Base-by-base conservation (phyloP, 2,329 filamentous ascomycete species). In the Ophiocordyceps camponoti-floridani region DNA sequence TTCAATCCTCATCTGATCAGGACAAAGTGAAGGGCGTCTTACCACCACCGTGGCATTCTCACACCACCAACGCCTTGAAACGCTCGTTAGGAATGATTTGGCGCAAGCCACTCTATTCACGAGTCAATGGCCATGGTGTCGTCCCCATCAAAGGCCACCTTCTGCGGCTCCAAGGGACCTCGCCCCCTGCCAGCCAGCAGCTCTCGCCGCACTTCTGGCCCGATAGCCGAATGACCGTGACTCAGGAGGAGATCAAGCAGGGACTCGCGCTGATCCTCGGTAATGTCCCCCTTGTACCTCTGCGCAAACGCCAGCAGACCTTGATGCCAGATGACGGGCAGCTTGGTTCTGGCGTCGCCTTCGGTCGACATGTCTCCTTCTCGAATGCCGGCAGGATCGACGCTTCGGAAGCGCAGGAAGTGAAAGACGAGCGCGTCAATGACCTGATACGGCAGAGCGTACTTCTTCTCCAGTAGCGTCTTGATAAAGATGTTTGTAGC, bases 281-380 rank as follows among this genome's bases (percentile, higher is more conserved):
- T 94, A 53, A 95, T 89, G 61, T 96, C 89, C 53, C 95, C 93
- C 56, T 87, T 80, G 65, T 96, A 98, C 46, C 89, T 73, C 64
- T 95, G 84, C 26, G 91, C 87, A 64, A 98, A 98, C 2, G 85
- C 82, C 45, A 98, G 66, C 28, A 98, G 68, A 53, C 83, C 87
- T 65, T 96, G 89, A 62, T 98, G 91, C 87, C 89, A 98, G 46
- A 98, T 78, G 8, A 98, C 87, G 0, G 93, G 91, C 51, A 96
- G 61, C 57, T 83, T 85, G 56, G 52, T 70, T 61, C 60, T 71
- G 48, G 62, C 67, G 42, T 75, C 72, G n/a, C 67, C 67, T 16
- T 62, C 64, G 46, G 55, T 62, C 30, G 61, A 56, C 27, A 64
- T 66, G 45, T 82, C 78, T 2, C 57, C 60, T 3, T 52, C 53